A percentile compares a stretch with the other conserved stretches of the same genome.
These are phyloP conservation scores for Cylindrotheca closterium DNA, from an alignment of 108 stramenopile species.

Conservation along the genomic window DNA sequence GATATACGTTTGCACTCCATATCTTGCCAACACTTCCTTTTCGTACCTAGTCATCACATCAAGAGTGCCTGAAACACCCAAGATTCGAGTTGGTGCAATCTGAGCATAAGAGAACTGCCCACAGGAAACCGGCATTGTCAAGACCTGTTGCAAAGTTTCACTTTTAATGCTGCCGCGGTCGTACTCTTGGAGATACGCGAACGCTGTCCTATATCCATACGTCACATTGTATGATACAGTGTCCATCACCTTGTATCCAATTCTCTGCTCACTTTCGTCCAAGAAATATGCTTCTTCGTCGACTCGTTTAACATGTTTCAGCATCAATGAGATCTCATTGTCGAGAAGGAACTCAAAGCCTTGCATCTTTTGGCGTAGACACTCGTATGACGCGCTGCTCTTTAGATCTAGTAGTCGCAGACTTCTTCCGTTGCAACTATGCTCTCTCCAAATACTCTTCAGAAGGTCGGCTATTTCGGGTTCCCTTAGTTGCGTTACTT, in stretches of 20 bases:
- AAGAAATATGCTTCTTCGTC: conserved; percentile 51
- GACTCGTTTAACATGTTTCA: conserved; percentile 48
- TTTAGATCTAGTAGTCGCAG: conserved; percentile 42
- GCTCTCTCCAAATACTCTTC: conserved; percentile 41
- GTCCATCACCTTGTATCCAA: conserved; percentile 68
- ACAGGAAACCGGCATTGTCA: conserved; percentile 59
- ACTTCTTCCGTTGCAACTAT: conserved; percentile 30
- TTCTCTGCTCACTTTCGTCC: conserved; percentile 36
- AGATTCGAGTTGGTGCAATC: conserved; percentile 53
- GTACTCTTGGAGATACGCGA: conserved; percentile 60
- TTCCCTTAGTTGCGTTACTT: conserved; percentile 46
- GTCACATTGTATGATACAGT: conserved; percentile 51
- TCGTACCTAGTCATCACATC: conserved; percentile 39
- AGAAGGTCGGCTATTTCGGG: conserved; percentile 48
- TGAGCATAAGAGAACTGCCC: conserved; percentile 73
- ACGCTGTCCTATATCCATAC: conserved; percentile 56
- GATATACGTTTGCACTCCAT: conserved; percentile 46
- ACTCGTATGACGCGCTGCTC: conserved; percentile 33
- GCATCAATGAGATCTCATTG: conserved; percentile 57
- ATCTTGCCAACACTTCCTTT: conserved; percentile 40
- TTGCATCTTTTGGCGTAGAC: conserved; percentile 36
- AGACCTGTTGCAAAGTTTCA: conserved; percentile 22
- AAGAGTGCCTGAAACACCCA: conserved; percentile 64
- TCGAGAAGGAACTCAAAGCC: conserved; percentile 45
- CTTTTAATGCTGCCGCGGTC: conserved; percentile 37